Evolutionary conservation across 2,329 filamentous ascomycete species (phyloP), one percentile per base, ranked within the genome.

Genomic region (Chaetothyriales sp.): DNA sequence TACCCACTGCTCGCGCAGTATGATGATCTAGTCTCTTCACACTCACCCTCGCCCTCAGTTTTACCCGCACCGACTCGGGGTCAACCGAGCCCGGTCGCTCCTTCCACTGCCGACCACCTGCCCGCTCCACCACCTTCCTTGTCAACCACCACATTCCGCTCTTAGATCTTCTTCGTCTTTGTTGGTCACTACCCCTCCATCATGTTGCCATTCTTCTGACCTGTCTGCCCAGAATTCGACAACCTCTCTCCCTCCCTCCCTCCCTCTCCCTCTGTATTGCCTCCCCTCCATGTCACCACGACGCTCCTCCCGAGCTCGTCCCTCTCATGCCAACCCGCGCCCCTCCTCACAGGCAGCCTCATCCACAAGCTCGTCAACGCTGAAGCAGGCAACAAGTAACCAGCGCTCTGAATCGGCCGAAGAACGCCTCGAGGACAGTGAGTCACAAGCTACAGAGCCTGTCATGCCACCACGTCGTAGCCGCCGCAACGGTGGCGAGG

Each of bases 221-320:
- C 3, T 49, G 6, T 18, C 25, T 42, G 15, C 15, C 36, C 8
- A 49, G 42, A 20, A 18, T 39, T 7, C 47, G 5, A 26, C 25
- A 44, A 9, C 20, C 51, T 47, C 43, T 44, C 25, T 43, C 20
- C 51, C 46, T 43, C 44, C 25, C 42, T 50, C 44, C 42, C 12
- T 18, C 43, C 5, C 20, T 51, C 46, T 43, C 44, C 25, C 42
- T 50, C 44, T 43, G 2, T 18, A 15, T 15, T 26, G 22, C 18
- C 49, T 52, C 48, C 51, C 55, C 59, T 61, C 64, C 63, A 78
- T 79, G 75, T 76, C 84, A 65, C 86, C 85, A 66, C 84, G 90
- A 71, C 86, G 90, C 67, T 95, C 89, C 64, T 92, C 89, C 69
- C 83, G 90, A 77, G 87, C 87, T 73, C 85, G 86, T 70, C 79